Percentiles rank a stretch among this genome's conserved stretches.
These are phyloP conservation scores for Talaromyces wortmannii DNA, from an alignment of 495 filamentous ascomycete genomes.

Conservation along the genomic window DNA sequence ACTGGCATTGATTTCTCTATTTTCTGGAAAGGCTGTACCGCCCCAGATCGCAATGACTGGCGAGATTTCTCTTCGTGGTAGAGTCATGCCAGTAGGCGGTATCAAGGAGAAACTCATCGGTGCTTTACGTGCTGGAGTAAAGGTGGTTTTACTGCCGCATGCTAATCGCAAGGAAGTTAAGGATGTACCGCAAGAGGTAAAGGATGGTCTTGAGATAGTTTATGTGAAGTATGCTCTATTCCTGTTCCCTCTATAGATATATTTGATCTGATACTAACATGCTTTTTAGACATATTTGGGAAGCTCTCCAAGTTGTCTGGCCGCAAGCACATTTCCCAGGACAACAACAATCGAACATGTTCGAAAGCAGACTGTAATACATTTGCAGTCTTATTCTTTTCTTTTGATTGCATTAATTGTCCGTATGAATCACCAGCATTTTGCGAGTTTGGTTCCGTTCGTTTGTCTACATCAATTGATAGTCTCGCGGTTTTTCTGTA, in stretches of 20 bases:
- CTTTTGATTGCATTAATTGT: neutral
- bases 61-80: constrained; percentile 82
- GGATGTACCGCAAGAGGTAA: constrained; percentile 88
- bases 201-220: constrained; percentile 78
- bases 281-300: constrained; percentile 70
- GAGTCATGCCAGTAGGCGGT: constrained; percentile 84
- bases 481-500: no score
- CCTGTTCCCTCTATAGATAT: neutral
- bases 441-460: no score
- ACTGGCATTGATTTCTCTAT: constrained; percentile 85
- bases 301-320: constrained; percentile 78
- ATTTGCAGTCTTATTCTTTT: neutral
- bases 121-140: constrained; percentile 86
- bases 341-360: constrained; percentile 53
- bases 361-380: constrained; percentile 54
- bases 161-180: constrained; percentile 90
- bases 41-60: constrained; percentile 97
- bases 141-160: constrained; percentile 82
- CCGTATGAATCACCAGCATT: neutral
- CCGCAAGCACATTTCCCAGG: constrained; percentile 75
- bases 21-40: constrained; percentile 81
- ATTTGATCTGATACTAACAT: constrained; percentile 12
- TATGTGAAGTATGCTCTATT: constrained; percentile 65
- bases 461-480: no score
- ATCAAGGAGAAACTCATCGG: constrained; percentile 99